Conservation (phyloP, 768 basidiomycete species). For the Chiua virens region DNA sequence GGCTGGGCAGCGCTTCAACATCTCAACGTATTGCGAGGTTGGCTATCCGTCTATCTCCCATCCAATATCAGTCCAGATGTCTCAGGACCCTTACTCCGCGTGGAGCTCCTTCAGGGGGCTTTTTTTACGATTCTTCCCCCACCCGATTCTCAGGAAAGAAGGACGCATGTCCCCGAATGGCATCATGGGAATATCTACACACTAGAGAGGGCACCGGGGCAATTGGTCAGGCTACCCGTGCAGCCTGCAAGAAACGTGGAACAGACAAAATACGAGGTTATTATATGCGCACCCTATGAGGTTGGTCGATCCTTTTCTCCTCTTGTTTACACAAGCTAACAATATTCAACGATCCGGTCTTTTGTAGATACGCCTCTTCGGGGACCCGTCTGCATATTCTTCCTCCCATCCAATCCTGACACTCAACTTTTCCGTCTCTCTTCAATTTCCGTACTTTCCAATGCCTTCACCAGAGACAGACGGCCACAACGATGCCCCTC, state of each 20-base stretch:
- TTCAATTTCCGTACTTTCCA: constrained; percentile 31
- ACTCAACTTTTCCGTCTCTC: constrained; percentile 49
- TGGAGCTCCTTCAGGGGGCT: constrained; percentile 69
- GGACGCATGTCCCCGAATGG: constrained; percentile 51
- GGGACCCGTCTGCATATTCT: constrained; percentile 55
- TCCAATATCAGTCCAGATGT: background rate
- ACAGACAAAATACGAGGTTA: constrained; percentile 62
- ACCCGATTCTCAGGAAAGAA: constrained; percentile 28
- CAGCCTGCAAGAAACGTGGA: constrained; percentile 34
- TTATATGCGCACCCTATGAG: constrained; percentile 85
- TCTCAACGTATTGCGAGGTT: constrained; percentile 66
- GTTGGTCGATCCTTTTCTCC: constrained; percentile 31
- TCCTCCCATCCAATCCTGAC: constrained; percentile 53
- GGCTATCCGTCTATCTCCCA: constrained; percentile 58
- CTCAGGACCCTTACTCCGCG: constrained; percentile 46
- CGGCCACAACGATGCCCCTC: constrained; percentile 3
- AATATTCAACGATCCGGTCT: background rate
- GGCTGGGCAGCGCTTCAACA: constrained; percentile 90
- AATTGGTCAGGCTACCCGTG: constrained; percentile 49
- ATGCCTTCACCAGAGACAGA: background rate
- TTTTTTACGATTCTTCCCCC: constrained; percentile 70
- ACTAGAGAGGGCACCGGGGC: constrained; percentile 52
- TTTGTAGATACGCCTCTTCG: constrained; percentile 76
- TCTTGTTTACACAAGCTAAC: background rate
- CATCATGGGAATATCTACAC: constrained; percentile 86